A percentile compares a stretch with the other conserved stretches of the same genome.
Evolutionary conservation across 768 basidiomycete genomes (phyloP).

Genomic region (Nidularia pulvinata): DNA sequence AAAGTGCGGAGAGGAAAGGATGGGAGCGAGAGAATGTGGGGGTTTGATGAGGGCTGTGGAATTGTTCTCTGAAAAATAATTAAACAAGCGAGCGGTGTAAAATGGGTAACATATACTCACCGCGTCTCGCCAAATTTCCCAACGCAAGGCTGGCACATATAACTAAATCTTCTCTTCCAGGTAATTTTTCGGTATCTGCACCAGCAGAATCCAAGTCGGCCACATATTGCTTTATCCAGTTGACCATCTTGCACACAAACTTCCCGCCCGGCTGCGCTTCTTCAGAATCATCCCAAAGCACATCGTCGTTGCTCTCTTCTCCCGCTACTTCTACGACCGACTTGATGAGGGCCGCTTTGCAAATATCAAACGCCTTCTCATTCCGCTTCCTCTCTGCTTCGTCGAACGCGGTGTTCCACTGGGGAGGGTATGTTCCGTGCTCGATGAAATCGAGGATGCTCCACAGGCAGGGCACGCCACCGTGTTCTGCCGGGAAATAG

Average conservation of each 20-base stretch:
- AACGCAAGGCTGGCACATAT: conserved; percentile 84
- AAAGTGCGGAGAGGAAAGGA: conserved; percentile 56
- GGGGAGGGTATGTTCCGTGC: conserved; percentile 61
- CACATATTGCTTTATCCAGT: conserved; percentile 69
- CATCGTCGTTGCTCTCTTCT: conserved; percentile 75
- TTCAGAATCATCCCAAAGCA: conserved; percentile 73
- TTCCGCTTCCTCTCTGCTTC: conserved; percentile 55
- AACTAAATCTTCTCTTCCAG: conserved; percentile 66
- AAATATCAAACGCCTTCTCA: conserved; percentile 75
- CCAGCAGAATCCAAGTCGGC: conserved; percentile 27
- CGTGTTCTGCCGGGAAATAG: conserved; percentile 56
- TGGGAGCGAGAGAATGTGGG: conserved; percentile 61
- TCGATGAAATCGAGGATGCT: conserved; percentile 77
- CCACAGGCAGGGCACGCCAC: conserved; percentile 55
- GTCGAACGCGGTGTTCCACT: conserved; percentile 52
- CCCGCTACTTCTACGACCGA: conserved; percentile 85
- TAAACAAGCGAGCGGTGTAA: conserved; percentile 1
- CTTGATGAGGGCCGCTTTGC: conserved; percentile 87
- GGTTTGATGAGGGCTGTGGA: conserved; percentile 63
- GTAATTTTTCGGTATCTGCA: conserved; percentile 15
- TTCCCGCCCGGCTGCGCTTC: conserved; percentile 59
- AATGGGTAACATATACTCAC: conserved; percentile 31
- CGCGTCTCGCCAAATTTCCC: conserved; percentile 79
- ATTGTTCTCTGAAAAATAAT: conserved; percentile 44
- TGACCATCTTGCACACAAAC: conserved; percentile 72